Evolutionary conservation across 345 rosid genomes (phyloP), one percentile per base, ranked within the genome.

Genomic region (Microcos paniculata): DNA sequence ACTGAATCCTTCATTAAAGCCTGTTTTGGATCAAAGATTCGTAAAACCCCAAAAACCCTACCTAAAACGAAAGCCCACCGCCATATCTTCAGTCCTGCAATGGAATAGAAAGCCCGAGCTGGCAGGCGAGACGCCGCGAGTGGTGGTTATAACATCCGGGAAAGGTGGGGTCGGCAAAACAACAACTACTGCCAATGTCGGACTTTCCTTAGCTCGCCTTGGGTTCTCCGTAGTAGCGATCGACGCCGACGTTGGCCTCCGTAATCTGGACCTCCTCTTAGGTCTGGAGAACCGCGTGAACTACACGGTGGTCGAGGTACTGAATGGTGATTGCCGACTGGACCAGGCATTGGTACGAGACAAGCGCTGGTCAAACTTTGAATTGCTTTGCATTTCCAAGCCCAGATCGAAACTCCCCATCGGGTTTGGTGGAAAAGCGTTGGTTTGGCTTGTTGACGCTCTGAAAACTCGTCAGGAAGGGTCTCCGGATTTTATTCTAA

Each of bases 141-240:
- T 96, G 24, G 97, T 91, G n/a, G 99, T 96, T 7, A 96, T 96
- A 71, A 96, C 98, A 70, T 96, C 99, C 62, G 99, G 99, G 2
- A 96, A 96, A 85, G 99, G 97, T 8, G 99, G 99, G 9, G 98
- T 96, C 62, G 98, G 99, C 0, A 96, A 96, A 77, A 96, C 99
- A 1, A 96, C 99, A 2, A 89, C 99, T 74, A 91, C 98, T 14
- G 97, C 99, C n/a, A 96, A 96, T 53, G 90, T 96, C n/a, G 99
- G 98, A 8, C 98, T 96, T 84, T 96, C 99, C 46, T 84, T 96
- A 0, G 99, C 98, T 55, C 94, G 98, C 33, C 87, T 91, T 38
- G 99, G 99, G 66, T 93, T 90, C 90, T 90, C 93, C 5, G 99
- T 95, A 0, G 99, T 95, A 13, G 89, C 98, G 0, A 87, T 95